Conservation (phyloP, 2,329 filamentous ascomycete species). For the Microsporum canis region DNA sequence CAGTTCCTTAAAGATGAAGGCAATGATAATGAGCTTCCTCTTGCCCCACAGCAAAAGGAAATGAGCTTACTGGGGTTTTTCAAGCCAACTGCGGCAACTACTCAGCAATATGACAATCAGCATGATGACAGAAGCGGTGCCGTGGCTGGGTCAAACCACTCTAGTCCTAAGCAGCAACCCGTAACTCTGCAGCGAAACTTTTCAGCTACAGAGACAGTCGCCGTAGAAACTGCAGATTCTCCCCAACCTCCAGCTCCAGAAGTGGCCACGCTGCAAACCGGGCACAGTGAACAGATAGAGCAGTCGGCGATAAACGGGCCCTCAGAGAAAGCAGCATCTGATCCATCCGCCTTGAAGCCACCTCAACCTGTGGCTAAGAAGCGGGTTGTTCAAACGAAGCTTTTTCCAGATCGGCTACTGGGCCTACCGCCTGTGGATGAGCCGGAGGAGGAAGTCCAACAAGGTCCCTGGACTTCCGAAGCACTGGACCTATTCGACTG, state of each 20-base stretch:
- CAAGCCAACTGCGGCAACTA: neutral
- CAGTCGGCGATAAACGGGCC: neutral
- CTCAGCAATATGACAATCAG: neutral
- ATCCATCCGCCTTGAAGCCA: slow-evolving; percentile 22
- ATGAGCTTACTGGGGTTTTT: slow-evolving; percentile 4
- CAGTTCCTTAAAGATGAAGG: neutral
- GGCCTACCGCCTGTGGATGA: slow-evolving; percentile 2
- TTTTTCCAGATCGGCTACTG: neutral
- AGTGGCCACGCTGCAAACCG: neutral
- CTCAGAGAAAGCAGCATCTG: slow-evolving; percentile 28
- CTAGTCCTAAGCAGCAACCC: neutral
- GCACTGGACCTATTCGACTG: slow-evolving; percentile 35
- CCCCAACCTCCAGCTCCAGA: neutral
- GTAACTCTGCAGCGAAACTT: neutral
- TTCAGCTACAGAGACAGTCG: neutral
- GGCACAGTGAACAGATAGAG: neutral
- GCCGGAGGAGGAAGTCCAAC: slow-evolving; percentile 18
- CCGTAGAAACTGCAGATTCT: neutral
- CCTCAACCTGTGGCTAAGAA: slow-evolving; percentile 1
- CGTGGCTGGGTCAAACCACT: neutral
- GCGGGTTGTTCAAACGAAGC: neutral
- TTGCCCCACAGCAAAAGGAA: neutral
- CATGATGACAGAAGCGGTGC: neutral
- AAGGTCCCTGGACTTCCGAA: slow-evolving; percentile 34
- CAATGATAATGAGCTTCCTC: neutral